Base-by-base conservation (phyloP, 495 filamentous ascomycete species). In the Neurospora cerealis region DNA sequence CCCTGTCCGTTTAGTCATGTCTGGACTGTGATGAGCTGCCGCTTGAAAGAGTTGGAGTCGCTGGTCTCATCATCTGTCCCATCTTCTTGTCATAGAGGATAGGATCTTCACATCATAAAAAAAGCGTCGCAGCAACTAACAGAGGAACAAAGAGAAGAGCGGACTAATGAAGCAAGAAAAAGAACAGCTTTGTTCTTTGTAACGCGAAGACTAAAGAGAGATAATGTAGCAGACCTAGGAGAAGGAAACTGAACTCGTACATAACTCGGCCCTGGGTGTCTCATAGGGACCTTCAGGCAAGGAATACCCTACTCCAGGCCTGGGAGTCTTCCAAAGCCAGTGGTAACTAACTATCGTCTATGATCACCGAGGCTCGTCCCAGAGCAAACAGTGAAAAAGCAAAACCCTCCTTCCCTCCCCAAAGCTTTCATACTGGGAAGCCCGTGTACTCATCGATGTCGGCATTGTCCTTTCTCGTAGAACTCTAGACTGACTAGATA, bases 91-190 rank as follows among this genome's bases (percentile, higher is more conserved):
- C n/a, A n/a, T n/a, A 3, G 19, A 44, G 17, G 7, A 44, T 8
- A 19, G 19, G 15, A 44, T 0, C 17, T n/a, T 3, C 8, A 1
- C 0, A n/a, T 3, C 3, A 7, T 2, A n/a, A 44, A 19, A 0
- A 3, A 15, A 42, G 13, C 1, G 15, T 42, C 40, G 6, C 19
- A n/a, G 19, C 0, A 19, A n/a, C 2, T 0, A 19, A 44, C 42
- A n/a, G n/a, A 0, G 3, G 19, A n/a, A n/a, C 17, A n/a, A n/a
- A 0, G 17, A n/a, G 3, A n/a, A 44, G 0, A 5, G 7, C 5
- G n/a, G 19, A 9, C 19, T 3, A 3, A 46, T n/a, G 19, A 2
- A 46, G 42, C 7, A 42, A 17, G 8, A n/a, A 4, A 7, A 1
- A 46, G 7, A n/a, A 46, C 42, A n/a, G 10, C 42, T 46, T n/a